Conservation (phyloP, 495 filamentous ascomycete genomes). For the Hypoxylon lenormandii region DNA sequence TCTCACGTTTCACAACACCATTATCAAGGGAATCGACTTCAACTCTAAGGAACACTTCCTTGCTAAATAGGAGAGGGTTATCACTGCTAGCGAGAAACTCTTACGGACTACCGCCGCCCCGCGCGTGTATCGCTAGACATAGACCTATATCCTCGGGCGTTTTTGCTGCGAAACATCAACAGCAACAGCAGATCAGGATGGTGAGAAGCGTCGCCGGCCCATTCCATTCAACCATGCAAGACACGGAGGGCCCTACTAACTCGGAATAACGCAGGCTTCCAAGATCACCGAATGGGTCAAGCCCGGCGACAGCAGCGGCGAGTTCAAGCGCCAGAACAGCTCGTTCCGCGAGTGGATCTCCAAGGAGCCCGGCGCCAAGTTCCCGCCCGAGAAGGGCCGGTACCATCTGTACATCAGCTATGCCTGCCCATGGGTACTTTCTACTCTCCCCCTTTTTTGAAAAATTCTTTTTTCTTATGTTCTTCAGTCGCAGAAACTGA, state of each 20-base stretch:
- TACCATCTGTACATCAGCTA: conserved; percentile 82
- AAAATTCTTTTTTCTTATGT: too few relatives aligned
- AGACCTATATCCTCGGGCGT: neutral
- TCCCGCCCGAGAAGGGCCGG: conserved; percentile 77
- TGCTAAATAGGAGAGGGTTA: conserved; percentile 2
- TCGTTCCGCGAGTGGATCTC: conserved; percentile 80
- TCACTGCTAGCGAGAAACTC: neutral
- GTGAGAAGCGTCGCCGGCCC: conserved; percentile 4
- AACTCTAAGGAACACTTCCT: neutral
- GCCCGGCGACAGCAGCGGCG: conserved; percentile 78
- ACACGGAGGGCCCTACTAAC: conserved; percentile 12
- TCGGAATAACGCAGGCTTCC: conserved; percentile 26
- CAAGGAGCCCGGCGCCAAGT: conserved; percentile 66
- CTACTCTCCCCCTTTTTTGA: too few relatives aligned
- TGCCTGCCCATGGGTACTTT: conserved; percentile 83
- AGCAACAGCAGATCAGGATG: conserved; percentile 33
- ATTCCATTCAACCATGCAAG: neutral
- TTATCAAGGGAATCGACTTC: conserved; percentile 4
- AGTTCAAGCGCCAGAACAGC: conserved; percentile 85
- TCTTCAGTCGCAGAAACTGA: too few relatives aligned
- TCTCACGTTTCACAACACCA: conserved; percentile 9
- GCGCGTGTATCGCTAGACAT: neutral
- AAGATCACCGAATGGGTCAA: conserved; percentile 87
- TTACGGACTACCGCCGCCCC: neutral
- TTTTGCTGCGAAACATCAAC: conserved; percentile 1